Conservation (phyloP, 1,139 yeast genomes). For the Suhomyces kunorum region DNA sequence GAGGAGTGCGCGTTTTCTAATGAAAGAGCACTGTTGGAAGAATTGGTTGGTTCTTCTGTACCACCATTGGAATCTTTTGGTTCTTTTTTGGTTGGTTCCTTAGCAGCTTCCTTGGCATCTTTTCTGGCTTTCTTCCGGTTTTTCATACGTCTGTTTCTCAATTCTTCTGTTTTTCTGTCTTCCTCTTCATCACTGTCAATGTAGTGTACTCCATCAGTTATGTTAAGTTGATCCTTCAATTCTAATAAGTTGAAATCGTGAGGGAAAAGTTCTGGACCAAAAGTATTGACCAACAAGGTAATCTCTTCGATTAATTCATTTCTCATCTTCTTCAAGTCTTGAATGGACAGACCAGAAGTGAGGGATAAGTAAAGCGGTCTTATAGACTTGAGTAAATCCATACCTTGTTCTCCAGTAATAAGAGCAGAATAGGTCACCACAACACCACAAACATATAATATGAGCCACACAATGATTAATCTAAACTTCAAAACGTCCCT, state of each 20-base stretch:
- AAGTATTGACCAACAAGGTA: slow-evolving; percentile 46
- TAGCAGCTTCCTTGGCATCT: slow-evolving; percentile 19
- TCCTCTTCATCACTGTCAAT: slow-evolving; percentile 56
- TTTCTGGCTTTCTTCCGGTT: slow-evolving; percentile 29
- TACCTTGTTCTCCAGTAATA: slow-evolving; percentile 87
- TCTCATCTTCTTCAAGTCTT: slow-evolving; percentile 48
- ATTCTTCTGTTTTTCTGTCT: slow-evolving; percentile 54
- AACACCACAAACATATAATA: slow-evolving; percentile 59
- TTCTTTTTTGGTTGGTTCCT: background rate
- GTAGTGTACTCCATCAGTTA: slow-evolving; percentile 27
- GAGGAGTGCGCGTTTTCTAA: slow-evolving; percentile 31
- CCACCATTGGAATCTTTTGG: background rate
- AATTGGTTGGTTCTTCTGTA: slow-evolving; percentile 9
- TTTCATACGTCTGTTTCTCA: slow-evolving; percentile 47
- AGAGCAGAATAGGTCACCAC: slow-evolving; percentile 83
- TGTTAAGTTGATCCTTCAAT: slow-evolving; percentile 33
- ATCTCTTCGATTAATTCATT: slow-evolving; percentile 43
- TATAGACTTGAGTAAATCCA: slow-evolving; percentile 81
- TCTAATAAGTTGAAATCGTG: slow-evolving; percentile 48
- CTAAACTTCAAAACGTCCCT: slow-evolving; percentile 23
- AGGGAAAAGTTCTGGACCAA: slow-evolving; percentile 49
- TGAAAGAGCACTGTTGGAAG: slow-evolving; percentile 25
- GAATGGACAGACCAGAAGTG: slow-evolving; percentile 59
- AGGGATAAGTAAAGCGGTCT: slow-evolving; percentile 80
- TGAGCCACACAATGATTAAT: slow-evolving; percentile 42